A percentile compares a stretch with the other conserved stretches of the same genome.
Conservation (phyloP, 768 basidiomycete species). For the Serendipita sp. region DNA sequence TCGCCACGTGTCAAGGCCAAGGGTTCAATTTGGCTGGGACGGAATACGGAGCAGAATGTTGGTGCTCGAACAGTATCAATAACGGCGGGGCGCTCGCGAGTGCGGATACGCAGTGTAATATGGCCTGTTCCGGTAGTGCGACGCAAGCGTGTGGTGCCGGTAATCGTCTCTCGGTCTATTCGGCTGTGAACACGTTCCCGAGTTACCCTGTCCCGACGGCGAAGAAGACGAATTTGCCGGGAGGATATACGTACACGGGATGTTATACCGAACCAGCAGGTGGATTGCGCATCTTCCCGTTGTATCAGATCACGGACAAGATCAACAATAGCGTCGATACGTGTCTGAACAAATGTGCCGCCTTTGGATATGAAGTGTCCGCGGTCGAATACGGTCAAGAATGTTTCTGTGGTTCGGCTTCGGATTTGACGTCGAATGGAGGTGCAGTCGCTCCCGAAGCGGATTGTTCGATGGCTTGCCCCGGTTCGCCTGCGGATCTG, state of each 20-base stretch:
- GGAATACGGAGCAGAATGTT: slow-evolving; percentile 41
- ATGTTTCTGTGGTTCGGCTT: slow-evolving; percentile 62
- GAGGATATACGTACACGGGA: slow-evolving; percentile 46
- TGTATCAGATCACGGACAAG: slow-evolving; percentile 40
- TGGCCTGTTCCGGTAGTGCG: slow-evolving; percentile 55
- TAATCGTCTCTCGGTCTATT: slow-evolving; percentile 56
- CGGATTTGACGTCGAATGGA: slow-evolving; percentile 28
- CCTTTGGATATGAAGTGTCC: slow-evolving; percentile 54
- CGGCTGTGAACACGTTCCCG: slow-evolving; percentile 32
- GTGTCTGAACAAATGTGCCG: slow-evolving; percentile 52
- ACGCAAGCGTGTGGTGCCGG: slow-evolving; percentile 61
- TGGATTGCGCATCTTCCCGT: slow-evolving; percentile 30
- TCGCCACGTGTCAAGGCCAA: slow-evolving; percentile 35
- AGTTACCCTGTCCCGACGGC: slow-evolving; percentile 41
- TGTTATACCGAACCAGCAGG: slow-evolving; percentile 39
- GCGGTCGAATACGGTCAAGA: slow-evolving; percentile 23
- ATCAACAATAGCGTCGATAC: slow-evolving; percentile 46
- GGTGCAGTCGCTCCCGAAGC: slow-evolving; percentile 18
- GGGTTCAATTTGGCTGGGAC: slow-evolving; percentile 53
- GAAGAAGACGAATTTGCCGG: slow-evolving; percentile 42
- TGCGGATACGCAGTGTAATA: slow-evolving; percentile 40
- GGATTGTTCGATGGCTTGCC: slow-evolving; percentile 35
- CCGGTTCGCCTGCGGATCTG: not conserved
- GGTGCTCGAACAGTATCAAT: slow-evolving; percentile 12
- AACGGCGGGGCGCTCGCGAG: not conserved